phyloP scores from a whole-genome alignment of 495 filamentous ascomycete genomes.

The Aspergillus affinis region DNA sequence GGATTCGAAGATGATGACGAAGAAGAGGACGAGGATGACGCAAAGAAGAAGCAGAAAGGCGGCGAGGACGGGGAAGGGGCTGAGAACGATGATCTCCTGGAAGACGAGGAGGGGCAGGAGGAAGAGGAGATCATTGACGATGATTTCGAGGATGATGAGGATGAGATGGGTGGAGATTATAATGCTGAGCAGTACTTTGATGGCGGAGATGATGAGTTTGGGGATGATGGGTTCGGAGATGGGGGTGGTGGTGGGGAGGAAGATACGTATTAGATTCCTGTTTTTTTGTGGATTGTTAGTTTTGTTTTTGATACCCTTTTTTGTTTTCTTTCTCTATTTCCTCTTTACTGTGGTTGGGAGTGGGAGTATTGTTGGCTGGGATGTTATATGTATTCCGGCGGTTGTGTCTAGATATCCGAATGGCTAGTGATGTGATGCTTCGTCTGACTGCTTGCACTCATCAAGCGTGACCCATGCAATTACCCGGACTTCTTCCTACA shows the following conservation, averaged over 20 bases:
- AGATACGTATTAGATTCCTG: slow-evolving; percentile 39
- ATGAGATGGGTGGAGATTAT: slow-evolving; percentile 60
- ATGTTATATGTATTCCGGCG: background rate
- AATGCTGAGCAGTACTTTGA: slow-evolving; percentile 69
- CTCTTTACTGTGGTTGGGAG: slow-evolving; percentile 5
- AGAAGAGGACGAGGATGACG: slow-evolving; percentile 35
- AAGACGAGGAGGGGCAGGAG: slow-evolving; percentile 46
- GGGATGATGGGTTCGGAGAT: slow-evolving; percentile 50
- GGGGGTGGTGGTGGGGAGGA: slow-evolving; percentile 53
- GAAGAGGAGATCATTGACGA: slow-evolving; percentile 57
- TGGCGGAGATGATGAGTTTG: slow-evolving; percentile 58
- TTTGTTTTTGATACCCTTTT: slow-evolving; percentile 35
- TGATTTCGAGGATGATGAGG: slow-evolving; percentile 56
- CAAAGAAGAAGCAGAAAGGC: slow-evolving; percentile 27
- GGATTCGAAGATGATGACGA: slow-evolving; percentile 51
- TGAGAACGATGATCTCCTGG: slow-evolving; percentile 32
- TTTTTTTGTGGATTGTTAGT: background rate
- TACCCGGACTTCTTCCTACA: slow-evolving; percentile 12
- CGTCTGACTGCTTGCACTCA: background rate
- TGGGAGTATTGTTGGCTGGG: background rate
- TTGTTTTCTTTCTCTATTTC: slow-evolving; percentile 17
- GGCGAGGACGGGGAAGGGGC: slow-evolving; percentile 38
- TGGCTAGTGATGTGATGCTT: background rate
- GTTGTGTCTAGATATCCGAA: background rate
- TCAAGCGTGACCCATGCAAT: background rate